These are phyloP conservation scores for Fusarium tupiense DNA, from an alignment of 2,329 filamentous ascomycete species.

Conservation along the genomic window DNA sequence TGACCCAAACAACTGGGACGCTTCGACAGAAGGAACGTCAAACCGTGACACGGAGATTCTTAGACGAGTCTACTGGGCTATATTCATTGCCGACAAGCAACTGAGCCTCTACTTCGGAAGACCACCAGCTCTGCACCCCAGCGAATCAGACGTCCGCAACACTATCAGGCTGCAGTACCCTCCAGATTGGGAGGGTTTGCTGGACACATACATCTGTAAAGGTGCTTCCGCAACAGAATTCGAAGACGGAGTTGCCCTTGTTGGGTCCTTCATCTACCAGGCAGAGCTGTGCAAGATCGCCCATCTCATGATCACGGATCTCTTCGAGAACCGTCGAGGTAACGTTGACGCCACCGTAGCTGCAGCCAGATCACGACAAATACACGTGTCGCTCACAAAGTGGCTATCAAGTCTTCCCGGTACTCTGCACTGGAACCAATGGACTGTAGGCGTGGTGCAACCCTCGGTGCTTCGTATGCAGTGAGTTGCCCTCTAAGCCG, in stretches of 20 bases:
- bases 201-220: slow-evolving; percentile 59
- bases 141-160: slow-evolving; percentile 60
- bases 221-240: slow-evolving; percentile 56
- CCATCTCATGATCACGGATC: slow-evolving; percentile 60
- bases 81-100: slow-evolving; percentile 61
- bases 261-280: slow-evolving; percentile 58
- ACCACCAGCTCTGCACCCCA: slow-evolving; percentile 59
- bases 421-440: slow-evolving; percentile 61
- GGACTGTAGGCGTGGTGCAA: slow-evolving; percentile 58
- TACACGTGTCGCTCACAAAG: slow-evolving; percentile 58
- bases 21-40: slow-evolving; percentile 46
- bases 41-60: slow-evolving; percentile 57
- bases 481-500: slow-evolving; percentile 38
- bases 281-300: slow-evolving; percentile 60
- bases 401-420: slow-evolving; percentile 58
- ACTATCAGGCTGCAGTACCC: slow-evolving; percentile 61
- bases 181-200: slow-evolving; percentile 57
- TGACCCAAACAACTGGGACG: slow-evolving; percentile 61
- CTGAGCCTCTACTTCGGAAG: slow-evolving; percentile 62
- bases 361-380: slow-evolving; percentile 54
- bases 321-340: slow-evolving; percentile 59
- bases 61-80: slow-evolving; percentile 61
- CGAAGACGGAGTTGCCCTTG: slow-evolving; percentile 56
- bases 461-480: slow-evolving; percentile 59
- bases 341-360: slow-evolving; percentile 53